Conservation (phyloP, 306 rosid genomes). For the Medicago truncatula region DNA sequence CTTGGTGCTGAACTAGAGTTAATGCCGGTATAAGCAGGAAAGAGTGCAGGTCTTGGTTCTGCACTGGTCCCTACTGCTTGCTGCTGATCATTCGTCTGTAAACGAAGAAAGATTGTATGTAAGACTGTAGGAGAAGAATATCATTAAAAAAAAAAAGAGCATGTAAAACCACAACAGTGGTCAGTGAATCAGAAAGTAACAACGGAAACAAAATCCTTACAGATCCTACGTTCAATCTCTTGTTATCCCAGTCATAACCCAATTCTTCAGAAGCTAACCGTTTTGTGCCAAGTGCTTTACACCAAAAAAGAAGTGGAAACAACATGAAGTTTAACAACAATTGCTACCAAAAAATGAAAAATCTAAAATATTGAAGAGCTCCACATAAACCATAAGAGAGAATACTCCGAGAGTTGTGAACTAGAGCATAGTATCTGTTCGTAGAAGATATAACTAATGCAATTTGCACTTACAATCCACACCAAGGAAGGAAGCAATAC, state of each 20-base stretch:
- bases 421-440: slow-evolving; percentile 28
- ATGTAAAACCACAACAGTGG: slow-evolving; percentile 16
- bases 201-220: slow-evolving; percentile 55
- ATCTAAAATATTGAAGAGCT: slow-evolving; percentile 14
- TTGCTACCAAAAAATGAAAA: slow-evolving; percentile 14
- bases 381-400: slow-evolving; percentile 7
- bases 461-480: slow-evolving; percentile 26
- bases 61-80: slow-evolving; percentile 56
- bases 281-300: slow-evolving; percentile 84
- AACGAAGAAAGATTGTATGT: slow-evolving; percentile 22
- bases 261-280: slow-evolving; percentile 92
- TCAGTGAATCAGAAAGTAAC: slow-evolving; percentile 30
- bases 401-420: background rate
- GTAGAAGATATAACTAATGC: slow-evolving; percentile 24
- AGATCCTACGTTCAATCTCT: slow-evolving; percentile 85
- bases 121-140: background rate
- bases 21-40: slow-evolving; percentile 48
- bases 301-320: slow-evolving; percentile 40
- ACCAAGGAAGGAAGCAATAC: slow-evolving; percentile 52
- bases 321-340: slow-evolving; percentile 39
- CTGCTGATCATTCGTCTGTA: slow-evolving; percentile 67
- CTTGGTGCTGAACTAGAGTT: slow-evolving; percentile 54
- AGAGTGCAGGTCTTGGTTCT: slow-evolving; percentile 58
- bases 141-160: background rate
- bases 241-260: slow-evolving; percentile 83